Percentiles rank a stretch among this genome's conserved stretches.
Conservation (phyloP, 2,329 filamentous ascomycete species). For the Epichloe sibirici region DNA sequence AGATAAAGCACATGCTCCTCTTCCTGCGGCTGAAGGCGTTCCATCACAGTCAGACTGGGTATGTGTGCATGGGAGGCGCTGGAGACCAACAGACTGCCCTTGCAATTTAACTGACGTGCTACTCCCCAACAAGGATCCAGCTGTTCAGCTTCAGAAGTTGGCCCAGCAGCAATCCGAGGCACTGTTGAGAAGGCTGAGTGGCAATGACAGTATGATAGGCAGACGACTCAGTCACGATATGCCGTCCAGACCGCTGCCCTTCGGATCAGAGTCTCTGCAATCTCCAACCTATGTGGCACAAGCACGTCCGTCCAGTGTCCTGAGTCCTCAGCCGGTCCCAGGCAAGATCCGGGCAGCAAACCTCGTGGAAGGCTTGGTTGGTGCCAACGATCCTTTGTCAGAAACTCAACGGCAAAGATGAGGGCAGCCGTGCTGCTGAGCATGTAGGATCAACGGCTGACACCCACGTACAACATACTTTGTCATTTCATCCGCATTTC, state of each 20-base stretch:
- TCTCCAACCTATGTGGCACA: slow-evolving; percentile 17
- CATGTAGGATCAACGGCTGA: neutral
- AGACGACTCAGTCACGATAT: slow-evolving; percentile 27
- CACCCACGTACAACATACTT: neutral
- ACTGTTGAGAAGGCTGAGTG: slow-evolving; percentile 41
- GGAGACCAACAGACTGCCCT: slow-evolving; percentile 38
- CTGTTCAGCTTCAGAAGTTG: slow-evolving; percentile 56
- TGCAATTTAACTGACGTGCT: slow-evolving; percentile 44
- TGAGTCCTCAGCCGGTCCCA: slow-evolving; percentile 6
- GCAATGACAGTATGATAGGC: slow-evolving; percentile 15
- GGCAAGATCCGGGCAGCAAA: neutral
- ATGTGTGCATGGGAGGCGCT: slow-evolving; percentile 52
- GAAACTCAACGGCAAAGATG: neutral
- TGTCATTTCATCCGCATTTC: too few species aligned
- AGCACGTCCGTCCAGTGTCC: slow-evolving; percentile 8
- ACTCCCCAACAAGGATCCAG: slow-evolving; percentile 50
- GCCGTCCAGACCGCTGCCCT: slow-evolving; percentile 37
- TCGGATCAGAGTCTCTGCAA: slow-evolving; percentile 34
- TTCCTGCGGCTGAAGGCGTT: slow-evolving; percentile 71
- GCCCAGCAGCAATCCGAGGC: slow-evolving; percentile 53
- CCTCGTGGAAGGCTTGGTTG: neutral
- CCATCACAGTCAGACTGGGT: slow-evolving; percentile 88
- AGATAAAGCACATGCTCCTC: slow-evolving; percentile 33
- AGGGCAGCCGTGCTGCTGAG: neutral
- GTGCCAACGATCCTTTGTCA: neutral